Evolutionary conservation across 1,284 basidiomycete species (phyloP), one percentile per base, ranked within the genome.

Genomic region (Ceratobasidium sp.): DNA sequence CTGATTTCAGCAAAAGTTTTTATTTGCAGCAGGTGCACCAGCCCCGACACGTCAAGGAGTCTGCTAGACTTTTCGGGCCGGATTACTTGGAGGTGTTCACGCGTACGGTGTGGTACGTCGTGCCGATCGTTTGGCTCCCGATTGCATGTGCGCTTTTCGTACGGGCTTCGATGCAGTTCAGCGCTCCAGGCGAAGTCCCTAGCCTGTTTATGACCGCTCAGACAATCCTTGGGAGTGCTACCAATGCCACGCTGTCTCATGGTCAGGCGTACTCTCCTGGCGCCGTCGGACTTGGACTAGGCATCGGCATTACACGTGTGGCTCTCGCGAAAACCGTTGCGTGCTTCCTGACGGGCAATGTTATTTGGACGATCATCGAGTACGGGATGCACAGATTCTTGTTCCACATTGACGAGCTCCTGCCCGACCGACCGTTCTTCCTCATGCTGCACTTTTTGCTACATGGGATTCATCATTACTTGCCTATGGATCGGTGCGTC

Each of bases 11-110:
- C 80, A 99, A 99, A 86, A 90, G 93, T 27, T 99, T 98, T 82
- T 99, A 99, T 83, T 87, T 99, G 67, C 89, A 95, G 80, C 97
- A 99, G 83, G 96, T 99, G 0, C 97, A 99, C 83, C 95, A 97
- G 83, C 94, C 97, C 7, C 91, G 97, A 62, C 98, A 99, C 83
- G 83, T 98, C 67, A 87, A 91, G 36, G 88, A 96, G 60, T 92
- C 95, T 14, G 96, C 96, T 0, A 90, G 94, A 76, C 86, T 99
- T 77, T 99, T 99, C 82, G 92, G 93, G 19, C 91, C 91, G 6
- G 86, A 88, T 75, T 88, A 91, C 77, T 90, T 99, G 47, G 97
- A 99, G 87, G 92, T 94, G 74, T 91, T 93, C 81, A 98, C 96
- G 0, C 88, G 93, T 53, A 98, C 97, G 36, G 85, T 91, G 74